phyloP scores from a whole-genome alignment of 179 eudicot genomes.

The Dionaea muscipula region DNA sequence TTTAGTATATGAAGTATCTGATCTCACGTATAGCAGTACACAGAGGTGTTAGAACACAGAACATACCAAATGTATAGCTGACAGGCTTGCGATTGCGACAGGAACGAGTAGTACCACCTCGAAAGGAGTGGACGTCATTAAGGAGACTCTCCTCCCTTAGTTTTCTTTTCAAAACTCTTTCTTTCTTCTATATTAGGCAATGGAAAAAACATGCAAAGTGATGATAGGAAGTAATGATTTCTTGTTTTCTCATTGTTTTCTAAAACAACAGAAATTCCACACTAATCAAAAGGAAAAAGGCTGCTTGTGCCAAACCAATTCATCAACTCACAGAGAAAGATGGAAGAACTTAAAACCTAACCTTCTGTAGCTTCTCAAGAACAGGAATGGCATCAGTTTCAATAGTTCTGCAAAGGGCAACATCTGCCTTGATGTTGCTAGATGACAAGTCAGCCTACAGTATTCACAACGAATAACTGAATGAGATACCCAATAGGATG shows the following conservation, averaged over 20 bases:
- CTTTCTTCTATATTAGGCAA: slow-evolving; percentile 46
- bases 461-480: slow-evolving; percentile 7
- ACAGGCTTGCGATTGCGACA: slow-evolving; percentile 54
- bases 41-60: not conserved
- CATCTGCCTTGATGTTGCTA: slow-evolving; percentile 40
- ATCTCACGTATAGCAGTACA: too few relatives aligned
- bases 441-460: slow-evolving; percentile 54
- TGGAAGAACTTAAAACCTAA: slow-evolving; percentile 16
- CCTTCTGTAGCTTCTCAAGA: slow-evolving; percentile 57
- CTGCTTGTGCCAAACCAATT: not conserved
- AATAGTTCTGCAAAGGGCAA: slow-evolving; percentile 39
- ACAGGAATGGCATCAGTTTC: slow-evolving; percentile 64
- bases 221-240: too few relatives aligned
- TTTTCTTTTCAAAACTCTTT: slow-evolving; percentile 35
- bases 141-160: slow-evolving; percentile 31
- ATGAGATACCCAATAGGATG: not conserved
- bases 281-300: not conserved
- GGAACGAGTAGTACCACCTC: slow-evolving; percentile 42
- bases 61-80: slow-evolving; percentile 71
- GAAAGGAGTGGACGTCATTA: slow-evolving; percentile 21
- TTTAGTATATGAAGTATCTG: too few relatives aligned
- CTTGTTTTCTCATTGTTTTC: too few relatives aligned
- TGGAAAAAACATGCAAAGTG: slow-evolving; percentile 2
- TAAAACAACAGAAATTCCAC: slow-evolving; percentile 1
- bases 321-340: not conserved